phyloP scores from a whole-genome alignment of 2,329 filamentous ascomycete genomes.

The Leptographium radiaticola region DNA sequence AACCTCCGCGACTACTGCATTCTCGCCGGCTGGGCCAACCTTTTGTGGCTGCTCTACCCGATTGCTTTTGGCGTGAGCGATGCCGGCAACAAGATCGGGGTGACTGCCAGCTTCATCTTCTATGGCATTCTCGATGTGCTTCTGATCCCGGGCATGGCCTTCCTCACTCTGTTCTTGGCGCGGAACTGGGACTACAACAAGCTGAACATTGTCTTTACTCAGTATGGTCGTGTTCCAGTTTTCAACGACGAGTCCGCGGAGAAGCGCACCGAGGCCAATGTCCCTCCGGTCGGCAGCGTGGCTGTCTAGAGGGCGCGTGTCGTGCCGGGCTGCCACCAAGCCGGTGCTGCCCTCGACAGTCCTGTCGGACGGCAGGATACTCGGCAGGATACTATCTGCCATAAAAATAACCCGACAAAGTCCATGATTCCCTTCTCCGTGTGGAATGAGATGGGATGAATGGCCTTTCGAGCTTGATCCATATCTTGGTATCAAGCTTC shows the following conservation, averaged over 20 bases:
- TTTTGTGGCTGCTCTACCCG: constrained; percentile 41
- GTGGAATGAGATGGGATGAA: no score
- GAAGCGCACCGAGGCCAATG: constrained; percentile 19
- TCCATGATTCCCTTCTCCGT: no score
- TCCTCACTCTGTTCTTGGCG: constrained; percentile 29
- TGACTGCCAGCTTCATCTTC: constrained; percentile 33
- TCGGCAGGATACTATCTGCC: no score
- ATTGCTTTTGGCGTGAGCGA: constrained; percentile 40
- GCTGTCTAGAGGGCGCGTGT: constrained; percentile 2
- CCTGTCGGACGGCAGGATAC: no score
- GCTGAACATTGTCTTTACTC: constrained; percentile 40
- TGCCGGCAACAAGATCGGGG: constrained; percentile 36
- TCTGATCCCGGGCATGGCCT: constrained; percentile 29
- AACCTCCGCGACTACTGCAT: constrained; percentile 29
- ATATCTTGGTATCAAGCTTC: no score
- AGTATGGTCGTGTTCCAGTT: constrained; percentile 35
- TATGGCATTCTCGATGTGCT: constrained; percentile 41
- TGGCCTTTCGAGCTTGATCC: no score
- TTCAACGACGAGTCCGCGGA: constrained; percentile 28
- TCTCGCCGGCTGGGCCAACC: constrained; percentile 33
- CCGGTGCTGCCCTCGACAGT: no score
- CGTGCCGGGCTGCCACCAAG: no score
- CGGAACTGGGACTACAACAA: constrained; percentile 36
- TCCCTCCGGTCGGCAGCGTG: constrained; percentile 11
- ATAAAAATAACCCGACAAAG: no score